Conservation (phyloP, 2,329 filamentous ascomycete species). For the Zymoseptoria passerinii region DNA sequence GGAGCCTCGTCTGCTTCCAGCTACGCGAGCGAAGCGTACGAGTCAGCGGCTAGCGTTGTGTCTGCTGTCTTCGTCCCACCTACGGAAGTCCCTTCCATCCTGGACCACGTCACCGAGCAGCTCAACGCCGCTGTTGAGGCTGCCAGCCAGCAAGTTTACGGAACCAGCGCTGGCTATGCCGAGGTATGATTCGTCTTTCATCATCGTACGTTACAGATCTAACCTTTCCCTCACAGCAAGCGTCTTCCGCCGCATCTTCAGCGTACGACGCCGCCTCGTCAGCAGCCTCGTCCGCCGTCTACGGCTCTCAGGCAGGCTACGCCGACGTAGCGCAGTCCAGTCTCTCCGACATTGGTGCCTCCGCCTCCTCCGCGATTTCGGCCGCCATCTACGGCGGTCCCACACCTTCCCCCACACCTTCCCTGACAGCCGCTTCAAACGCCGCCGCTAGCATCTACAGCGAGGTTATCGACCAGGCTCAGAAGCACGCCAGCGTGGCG, state of each 20-base stretch:
- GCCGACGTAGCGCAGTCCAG: conserved; percentile 46
- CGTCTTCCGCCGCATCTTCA: conserved; percentile 42
- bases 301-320: conserved; percentile 47
- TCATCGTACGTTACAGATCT: too few relatives aligned
- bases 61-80: conserved; percentile 48
- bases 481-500: conserved; percentile 39
- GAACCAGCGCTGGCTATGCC: conserved; percentile 44
- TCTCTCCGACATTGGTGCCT: conserved; percentile 47
- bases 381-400: conserved; percentile 50
- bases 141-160: conserved; percentile 51
- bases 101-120: conserved; percentile 49
- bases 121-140: conserved; percentile 52
- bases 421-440: conserved; percentile 38
- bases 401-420: conserved; percentile 42
- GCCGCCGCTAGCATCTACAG: conserved; percentile 38
- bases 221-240: conserved; percentile 34
- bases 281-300: conserved; percentile 46
- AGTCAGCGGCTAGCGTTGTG: conserved; percentile 40
- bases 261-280: conserved; percentile 36
- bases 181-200: conserved; percentile 28
- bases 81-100: conserved; percentile 49
- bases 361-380: conserved; percentile 48
- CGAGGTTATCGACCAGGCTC: conserved; percentile 39
- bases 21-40: conserved; percentile 42
- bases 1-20: conserved; percentile 45